Percentiles rank a stretch among this genome's conserved stretches.
Conservation (phyloP, 805 yeast species). For the Yamadazyma nakazawae region DNA sequence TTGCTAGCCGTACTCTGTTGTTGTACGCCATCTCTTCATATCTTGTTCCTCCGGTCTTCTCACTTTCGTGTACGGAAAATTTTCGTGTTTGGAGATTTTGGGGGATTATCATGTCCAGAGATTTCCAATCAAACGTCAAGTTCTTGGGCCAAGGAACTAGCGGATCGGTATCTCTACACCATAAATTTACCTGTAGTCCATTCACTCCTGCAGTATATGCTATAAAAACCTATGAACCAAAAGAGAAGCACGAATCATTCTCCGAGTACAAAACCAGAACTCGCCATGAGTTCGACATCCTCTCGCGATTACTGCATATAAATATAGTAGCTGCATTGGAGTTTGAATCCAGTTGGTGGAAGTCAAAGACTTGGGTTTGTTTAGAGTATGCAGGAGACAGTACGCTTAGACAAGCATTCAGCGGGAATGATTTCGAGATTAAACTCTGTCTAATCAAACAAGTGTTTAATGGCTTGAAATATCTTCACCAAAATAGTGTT, state of each 20-base stretch:
- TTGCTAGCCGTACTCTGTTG: no score
- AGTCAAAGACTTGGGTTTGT: conserved; percentile 19
- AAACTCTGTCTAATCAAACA: conserved; percentile 40
- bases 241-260: conserved; percentile 38
- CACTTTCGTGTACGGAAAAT: not conserved
- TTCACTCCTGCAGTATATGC: conserved; percentile 27
- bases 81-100: not conserved
- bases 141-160: conserved; percentile 10
- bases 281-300: conserved; percentile 32
- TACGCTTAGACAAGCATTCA: conserved; percentile 16
- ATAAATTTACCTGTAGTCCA: not conserved
- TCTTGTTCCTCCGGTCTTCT: not conserved
- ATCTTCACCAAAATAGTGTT: conserved; percentile 34
- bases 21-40: not conserved
- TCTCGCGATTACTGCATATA: conserved; percentile 24
- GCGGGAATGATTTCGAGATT: not conserved
- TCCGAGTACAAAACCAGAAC: conserved; percentile 39
- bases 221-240: conserved; percentile 42
- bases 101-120: not conserved
- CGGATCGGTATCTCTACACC: conserved; percentile 9
- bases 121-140: not conserved
- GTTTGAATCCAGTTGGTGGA: conserved; percentile 18
- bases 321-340: conserved; percentile 35
- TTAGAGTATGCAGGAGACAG: conserved; percentile 30
- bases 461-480: conserved; percentile 32